Conservation (phyloP, 352 stramenopile genomes). For the Phytophthora fragariaefolia region DNA sequence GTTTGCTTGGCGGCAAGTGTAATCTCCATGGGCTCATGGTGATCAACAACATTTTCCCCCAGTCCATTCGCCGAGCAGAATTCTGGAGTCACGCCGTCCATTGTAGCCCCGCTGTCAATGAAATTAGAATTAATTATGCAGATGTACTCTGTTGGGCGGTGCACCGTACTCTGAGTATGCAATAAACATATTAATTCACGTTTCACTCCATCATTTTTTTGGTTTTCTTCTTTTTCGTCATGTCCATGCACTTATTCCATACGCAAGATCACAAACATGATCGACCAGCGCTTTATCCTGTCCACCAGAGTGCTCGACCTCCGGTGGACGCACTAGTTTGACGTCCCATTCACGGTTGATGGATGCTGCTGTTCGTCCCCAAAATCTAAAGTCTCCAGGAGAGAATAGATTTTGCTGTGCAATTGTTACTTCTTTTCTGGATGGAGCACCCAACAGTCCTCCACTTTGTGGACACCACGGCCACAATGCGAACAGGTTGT, state of each 20-base stretch:
- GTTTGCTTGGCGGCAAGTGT: conserved; percentile 11
- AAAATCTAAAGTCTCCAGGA: no score
- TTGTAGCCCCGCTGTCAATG: conserved; percentile 21
- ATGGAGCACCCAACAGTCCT: conserved; percentile 15
- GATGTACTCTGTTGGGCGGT: not conserved
- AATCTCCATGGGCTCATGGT: conserved; percentile 14
- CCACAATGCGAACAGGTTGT: conserved; percentile 11
- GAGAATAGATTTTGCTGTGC: no score
- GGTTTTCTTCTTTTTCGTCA: conserved; percentile 2
- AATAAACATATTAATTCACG: conserved; percentile 16
- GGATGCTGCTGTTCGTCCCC: not conserved
- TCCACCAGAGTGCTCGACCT: not conserved
- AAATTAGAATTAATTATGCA: conserved; percentile 24
- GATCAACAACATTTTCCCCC: conserved; percentile 9
- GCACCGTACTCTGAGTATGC: conserved; percentile 16
- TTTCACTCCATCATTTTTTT: conserved; percentile 2
- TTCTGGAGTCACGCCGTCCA: conserved; percentile 16
- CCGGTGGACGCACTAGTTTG: not conserved
- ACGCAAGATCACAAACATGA: not conserved
- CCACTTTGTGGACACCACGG: conserved; percentile 5
- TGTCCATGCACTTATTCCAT: not conserved
- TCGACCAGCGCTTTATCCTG: not conserved
- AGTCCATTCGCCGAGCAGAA: conserved; percentile 12
- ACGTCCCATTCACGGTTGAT: not conserved
- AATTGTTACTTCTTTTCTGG: no score